phyloP scores from a whole-genome alignment of 192 early-diverging fungal species.

The Fimicolochytrium jonesii region DNA sequence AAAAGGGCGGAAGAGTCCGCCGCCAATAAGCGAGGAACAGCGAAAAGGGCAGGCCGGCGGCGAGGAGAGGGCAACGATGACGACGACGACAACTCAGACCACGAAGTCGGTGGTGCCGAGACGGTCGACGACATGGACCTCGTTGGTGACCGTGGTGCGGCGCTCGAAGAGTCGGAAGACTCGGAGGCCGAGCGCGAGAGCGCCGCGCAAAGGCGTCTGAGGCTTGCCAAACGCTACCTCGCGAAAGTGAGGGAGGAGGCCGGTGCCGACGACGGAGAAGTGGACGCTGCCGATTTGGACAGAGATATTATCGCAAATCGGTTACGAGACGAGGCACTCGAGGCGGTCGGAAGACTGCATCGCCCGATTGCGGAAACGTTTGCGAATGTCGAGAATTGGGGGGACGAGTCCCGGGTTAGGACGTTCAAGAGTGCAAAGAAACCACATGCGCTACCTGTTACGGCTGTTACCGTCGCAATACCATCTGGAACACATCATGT shows the following conservation, averaged over 20 bases:
- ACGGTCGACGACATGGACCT: constrained; percentile 34
- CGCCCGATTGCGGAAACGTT: constrained; percentile 56
- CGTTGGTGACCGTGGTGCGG: constrained; percentile 11
- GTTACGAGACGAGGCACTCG: constrained; percentile 69
- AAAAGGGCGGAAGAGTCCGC: too few relatives aligned
- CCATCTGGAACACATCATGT: constrained; percentile 20
- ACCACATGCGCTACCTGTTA: constrained; percentile 75
- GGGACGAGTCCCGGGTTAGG: constrained; percentile 12
- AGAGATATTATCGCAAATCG: constrained; percentile 87
- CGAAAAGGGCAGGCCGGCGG: constrained; percentile 9
- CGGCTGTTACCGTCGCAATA: constrained; percentile 69
- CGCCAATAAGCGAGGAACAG: too few relatives aligned
- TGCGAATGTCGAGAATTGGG: constrained; percentile 20
- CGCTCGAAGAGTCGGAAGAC: constrained; percentile 52
- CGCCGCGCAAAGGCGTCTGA: constrained; percentile 85
- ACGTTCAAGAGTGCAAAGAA: constrained; percentile 34
- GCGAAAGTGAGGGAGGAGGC: constrained; percentile 65
- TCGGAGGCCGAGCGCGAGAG: constrained; percentile 74
- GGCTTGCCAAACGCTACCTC: constrained; percentile 92
- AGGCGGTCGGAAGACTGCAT: constrained; percentile 49
- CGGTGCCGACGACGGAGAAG: constrained; percentile 63
- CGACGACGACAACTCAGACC: constrained; percentile 5
- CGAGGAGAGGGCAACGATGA: constrained; percentile 7
- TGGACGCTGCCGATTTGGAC: constrained; percentile 90
- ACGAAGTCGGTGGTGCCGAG: constrained; percentile 16